Conservation (phyloP, 1,284 basidiomycete species). For the Fomitiporia mediterranea region DNA sequence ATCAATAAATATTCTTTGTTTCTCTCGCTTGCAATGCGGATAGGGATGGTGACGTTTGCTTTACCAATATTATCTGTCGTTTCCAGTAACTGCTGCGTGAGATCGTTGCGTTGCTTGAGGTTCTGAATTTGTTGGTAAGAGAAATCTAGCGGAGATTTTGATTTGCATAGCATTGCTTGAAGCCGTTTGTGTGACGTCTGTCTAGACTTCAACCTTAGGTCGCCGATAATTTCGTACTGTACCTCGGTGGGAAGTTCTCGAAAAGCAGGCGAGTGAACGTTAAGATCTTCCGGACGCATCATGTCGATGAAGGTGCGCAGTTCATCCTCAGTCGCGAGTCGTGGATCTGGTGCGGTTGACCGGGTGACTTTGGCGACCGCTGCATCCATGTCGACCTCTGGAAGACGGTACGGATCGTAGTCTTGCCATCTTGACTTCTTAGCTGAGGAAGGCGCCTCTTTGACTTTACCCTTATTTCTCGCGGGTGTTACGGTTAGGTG, state of each 20-base stretch:
- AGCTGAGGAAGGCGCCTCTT: conserved; percentile 41
- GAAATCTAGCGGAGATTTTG: conserved; percentile 89
- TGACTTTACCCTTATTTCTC: conserved; percentile 28
- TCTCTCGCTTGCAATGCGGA: conserved; percentile 90
- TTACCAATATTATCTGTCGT: conserved; percentile 94
- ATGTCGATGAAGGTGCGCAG: conserved; percentile 87
- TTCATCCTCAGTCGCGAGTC: conserved; percentile 92
- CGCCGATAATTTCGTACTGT: conserved; percentile 98
- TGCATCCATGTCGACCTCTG: conserved; percentile 64
- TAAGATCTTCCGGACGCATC: conserved; percentile 90
- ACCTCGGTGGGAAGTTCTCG: conserved; percentile 91
- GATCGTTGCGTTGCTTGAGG: conserved; percentile 81
- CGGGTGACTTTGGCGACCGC: conserved; percentile 55
- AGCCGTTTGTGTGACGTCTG: conserved; percentile 91
- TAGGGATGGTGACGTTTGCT: conserved; percentile 84
- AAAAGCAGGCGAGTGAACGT: conserved; percentile 85
- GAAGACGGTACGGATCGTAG: conserved; percentile 81
- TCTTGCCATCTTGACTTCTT: conserved; percentile 60
- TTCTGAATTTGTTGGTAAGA: conserved; percentile 92
- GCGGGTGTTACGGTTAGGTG: conserved; percentile 44
- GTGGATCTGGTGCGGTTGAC: conserved; percentile 69
- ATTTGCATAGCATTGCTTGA: conserved; percentile 82
- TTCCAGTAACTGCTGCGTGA: conserved; percentile 92
- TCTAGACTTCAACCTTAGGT: conserved; percentile 87
- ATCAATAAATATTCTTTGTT: conserved; percentile 93